Conservation (phyloP, 169 alveolate species). For the Cryptosporidium canis region DNA sequence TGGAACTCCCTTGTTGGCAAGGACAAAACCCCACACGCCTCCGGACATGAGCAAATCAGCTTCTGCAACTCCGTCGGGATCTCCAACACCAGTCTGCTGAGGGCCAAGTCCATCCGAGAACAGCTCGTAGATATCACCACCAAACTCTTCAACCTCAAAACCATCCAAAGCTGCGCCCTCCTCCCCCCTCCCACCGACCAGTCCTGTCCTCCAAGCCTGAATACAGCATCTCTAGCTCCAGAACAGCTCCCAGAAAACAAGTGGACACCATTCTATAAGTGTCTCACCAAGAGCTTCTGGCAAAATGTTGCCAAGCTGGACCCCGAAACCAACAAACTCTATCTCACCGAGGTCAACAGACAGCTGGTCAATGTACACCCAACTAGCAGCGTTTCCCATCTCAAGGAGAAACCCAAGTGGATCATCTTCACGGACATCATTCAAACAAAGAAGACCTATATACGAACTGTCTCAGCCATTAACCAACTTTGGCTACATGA, state of each 20-base stretch:
- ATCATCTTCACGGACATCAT: constrained; percentile 88
- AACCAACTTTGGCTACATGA: constrained; percentile 74
- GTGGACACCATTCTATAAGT: constrained; percentile 73
- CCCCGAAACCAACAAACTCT: constrained; percentile 64
- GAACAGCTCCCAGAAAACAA: constrained; percentile 9
- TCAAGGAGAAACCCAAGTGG: constrained; percentile 81
- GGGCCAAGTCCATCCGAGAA: constrained; percentile 72
- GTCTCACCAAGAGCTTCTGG: constrained; percentile 80
- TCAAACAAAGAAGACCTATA: constrained; percentile 86
- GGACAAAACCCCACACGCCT: neutral
- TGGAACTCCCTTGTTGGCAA: constrained; percentile 41
- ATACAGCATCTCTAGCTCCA: neutral
- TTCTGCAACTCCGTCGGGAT: constrained; percentile 71
- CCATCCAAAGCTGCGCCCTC: constrained; percentile 30
- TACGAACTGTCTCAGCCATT: constrained; percentile 82
- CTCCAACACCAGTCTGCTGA: constrained; percentile 22
- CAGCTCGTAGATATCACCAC: constrained; percentile 50
- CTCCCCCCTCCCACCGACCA: neutral
- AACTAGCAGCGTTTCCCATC: constrained; percentile 77
- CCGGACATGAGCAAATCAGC: neutral
- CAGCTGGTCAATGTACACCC: constrained; percentile 81
- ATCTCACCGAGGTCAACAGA: constrained; percentile 63
- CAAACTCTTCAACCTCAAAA: constrained; percentile 25
- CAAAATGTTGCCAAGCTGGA: constrained; percentile 76
- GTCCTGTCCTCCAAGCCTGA: constrained; percentile 60